These are phyloP conservation scores for Haplographium delicatum DNA, from an alignment of 495 filamentous ascomycete species.

Conservation along the genomic window DNA sequence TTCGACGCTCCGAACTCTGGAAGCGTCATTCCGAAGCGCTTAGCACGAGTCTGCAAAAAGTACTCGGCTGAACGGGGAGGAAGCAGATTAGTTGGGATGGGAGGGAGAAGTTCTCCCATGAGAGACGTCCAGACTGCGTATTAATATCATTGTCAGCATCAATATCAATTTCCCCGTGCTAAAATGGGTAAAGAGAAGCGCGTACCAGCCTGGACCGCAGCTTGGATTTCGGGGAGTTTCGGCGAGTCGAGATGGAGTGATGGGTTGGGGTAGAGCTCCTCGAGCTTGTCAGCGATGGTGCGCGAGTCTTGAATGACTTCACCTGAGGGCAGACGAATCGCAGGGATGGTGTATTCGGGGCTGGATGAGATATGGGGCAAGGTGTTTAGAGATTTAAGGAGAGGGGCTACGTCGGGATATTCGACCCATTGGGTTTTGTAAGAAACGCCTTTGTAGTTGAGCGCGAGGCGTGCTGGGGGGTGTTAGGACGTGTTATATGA, in stretches of 20 bases:
- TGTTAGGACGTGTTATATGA: background rate
- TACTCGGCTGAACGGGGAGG: background rate
- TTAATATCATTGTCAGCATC: too few relatives aligned
- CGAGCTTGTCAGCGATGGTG: conserved; percentile 45
- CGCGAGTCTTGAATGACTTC: conserved; percentile 51
- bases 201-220: background rate
- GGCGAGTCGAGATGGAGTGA: conserved; percentile 45
- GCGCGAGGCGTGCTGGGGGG: conserved; percentile 43
- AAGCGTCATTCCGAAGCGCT: background rate
- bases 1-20: background rate
- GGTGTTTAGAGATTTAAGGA: conserved; percentile 39
- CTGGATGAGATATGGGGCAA: conserved; percentile 9
- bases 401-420: conserved; percentile 54
- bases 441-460: conserved; percentile 57
- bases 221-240: conserved; percentile 30
- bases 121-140: background rate
- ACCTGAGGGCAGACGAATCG: conserved; percentile 43
- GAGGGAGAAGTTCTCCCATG: too few relatives aligned
- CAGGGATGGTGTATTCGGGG: conserved; percentile 46
- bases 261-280: conserved; percentile 46
- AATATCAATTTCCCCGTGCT: too few relatives aligned
- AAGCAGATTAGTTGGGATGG: background rate
- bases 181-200: too few relatives aligned
- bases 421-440: conserved; percentile 62
- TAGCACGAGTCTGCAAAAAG: background rate